Conservation (phyloP, 192 early-diverging fungal genomes). For the Geosiphon pyriformis region DNA sequence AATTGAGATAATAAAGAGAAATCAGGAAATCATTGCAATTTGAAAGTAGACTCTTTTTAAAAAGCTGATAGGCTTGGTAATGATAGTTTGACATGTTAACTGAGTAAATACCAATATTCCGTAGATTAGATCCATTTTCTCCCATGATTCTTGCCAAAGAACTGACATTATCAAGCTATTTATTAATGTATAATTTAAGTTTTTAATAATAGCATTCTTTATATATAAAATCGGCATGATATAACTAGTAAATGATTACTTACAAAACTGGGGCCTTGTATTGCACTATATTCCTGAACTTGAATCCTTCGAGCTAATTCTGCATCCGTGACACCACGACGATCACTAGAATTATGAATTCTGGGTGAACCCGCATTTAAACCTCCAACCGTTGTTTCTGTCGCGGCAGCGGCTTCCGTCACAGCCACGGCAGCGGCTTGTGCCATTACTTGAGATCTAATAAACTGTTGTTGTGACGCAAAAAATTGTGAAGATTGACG, state of each 20-base stretch:
- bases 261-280: neutral
- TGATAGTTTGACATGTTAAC: neutral
- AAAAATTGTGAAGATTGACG: neutral
- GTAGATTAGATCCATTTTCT: neutral
- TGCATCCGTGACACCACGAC: neutral
- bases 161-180: slow-evolving; percentile 1
- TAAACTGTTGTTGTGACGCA: neutral
- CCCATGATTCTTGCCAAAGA: slow-evolving; percentile 10
- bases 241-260: neutral
- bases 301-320: slow-evolving; percentile 16
- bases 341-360: neutral
- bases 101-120: neutral
- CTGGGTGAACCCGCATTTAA: neutral
- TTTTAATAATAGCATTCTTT: no score
- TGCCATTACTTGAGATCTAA: neutral
- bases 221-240: neutral
- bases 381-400: neutral
- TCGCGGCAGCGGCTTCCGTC: neutral
- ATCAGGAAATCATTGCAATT: neutral
- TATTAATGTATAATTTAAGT: neutral
- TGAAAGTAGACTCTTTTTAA: neutral
- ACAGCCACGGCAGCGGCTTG: neutral
- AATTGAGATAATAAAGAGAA: neutral
- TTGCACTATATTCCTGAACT: slow-evolving; percentile 1
- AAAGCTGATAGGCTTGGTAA: neutral